Conservation (phyloP, 495 filamentous ascomycete genomes). For the Lophiostoma macrostomum region DNA sequence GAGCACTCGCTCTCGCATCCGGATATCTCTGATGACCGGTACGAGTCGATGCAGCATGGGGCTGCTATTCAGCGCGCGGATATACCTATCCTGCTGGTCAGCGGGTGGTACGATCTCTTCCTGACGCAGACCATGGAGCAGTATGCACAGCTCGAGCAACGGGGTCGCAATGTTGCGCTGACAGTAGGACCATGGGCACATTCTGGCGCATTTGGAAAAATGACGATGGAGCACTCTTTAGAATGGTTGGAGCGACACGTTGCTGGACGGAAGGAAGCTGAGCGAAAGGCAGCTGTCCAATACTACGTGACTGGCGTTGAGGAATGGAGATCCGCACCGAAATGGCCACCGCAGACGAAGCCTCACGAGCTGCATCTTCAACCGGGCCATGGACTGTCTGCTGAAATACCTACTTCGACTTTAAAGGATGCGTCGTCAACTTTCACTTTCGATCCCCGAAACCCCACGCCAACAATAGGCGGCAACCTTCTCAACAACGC, state of each 20-base stretch:
- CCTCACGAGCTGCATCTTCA: not conserved
- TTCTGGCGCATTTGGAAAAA: not conserved
- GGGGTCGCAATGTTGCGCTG: not conserved
- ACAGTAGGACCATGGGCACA: slow-evolving; percentile 11
- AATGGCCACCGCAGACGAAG: not conserved
- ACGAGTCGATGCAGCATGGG: not conserved
- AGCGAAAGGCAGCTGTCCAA: not conserved
- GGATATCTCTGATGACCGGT: not conserved
- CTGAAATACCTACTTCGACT: not conserved
- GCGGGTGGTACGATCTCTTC: slow-evolving; percentile 14
- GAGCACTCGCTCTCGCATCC: not conserved
- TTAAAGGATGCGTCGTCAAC: not conserved
- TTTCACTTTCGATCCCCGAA: not conserved
- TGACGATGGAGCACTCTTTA: not conserved
- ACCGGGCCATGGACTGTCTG: not conserved
- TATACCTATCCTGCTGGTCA: slow-evolving; percentile 1
- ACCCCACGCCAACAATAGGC: slow-evolving; percentile 1
- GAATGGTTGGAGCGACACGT: slow-evolving; percentile 6
- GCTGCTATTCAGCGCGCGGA: slow-evolving; percentile 1
- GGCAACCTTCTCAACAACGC: not conserved
- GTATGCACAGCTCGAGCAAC: not conserved
- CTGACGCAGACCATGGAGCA: slow-evolving; percentile 6
- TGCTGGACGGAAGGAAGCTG: not conserved
- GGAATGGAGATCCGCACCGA: not conserved
- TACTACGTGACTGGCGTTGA: slow-evolving; percentile 15